These are phyloP conservation scores for Apiospora rasikravindrae DNA, from an alignment of 2,329 filamentous ascomycete species.

Conservation along the genomic window DNA sequence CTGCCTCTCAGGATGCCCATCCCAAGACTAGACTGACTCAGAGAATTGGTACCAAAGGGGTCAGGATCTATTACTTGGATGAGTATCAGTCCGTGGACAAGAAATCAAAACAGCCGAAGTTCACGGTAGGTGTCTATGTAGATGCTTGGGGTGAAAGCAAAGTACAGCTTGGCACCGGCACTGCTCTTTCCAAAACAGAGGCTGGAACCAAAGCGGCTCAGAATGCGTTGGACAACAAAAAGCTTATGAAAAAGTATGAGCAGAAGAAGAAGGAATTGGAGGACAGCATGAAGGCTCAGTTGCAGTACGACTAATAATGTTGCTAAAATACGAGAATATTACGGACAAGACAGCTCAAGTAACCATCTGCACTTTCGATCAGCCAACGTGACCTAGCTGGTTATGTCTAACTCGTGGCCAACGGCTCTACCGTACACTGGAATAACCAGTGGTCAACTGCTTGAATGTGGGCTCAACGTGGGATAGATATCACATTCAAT, in stretches of 20 bases:
- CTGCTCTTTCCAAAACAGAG: constrained; percentile 70
- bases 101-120: constrained; percentile 59
- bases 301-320: constrained; percentile 9
- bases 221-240: constrained; percentile 69
- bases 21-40: constrained; percentile 60
- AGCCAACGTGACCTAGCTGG: neutral
- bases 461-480: too few relatives aligned
- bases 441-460: too few relatives aligned
- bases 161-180: constrained; percentile 66
- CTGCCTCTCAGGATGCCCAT: constrained; percentile 25
- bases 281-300: constrained; percentile 34
- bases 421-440: neutral
- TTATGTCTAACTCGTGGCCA: neutral
- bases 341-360: neutral
- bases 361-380: neutral
- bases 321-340: too few relatives aligned
- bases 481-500: too few relatives aligned
- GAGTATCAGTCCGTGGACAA: constrained; percentile 58
- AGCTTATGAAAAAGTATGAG: constrained; percentile 58
- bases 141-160: constrained; percentile 71
- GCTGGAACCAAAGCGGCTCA: constrained; percentile 71
- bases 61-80: constrained; percentile 67
- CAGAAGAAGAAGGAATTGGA: constrained; percentile 54
- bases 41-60: constrained; percentile 59
- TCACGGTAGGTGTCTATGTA: constrained; percentile 67